Base-by-base conservation (phyloP, 495 filamentous ascomycete species). In the Podospora didyma region DNA sequence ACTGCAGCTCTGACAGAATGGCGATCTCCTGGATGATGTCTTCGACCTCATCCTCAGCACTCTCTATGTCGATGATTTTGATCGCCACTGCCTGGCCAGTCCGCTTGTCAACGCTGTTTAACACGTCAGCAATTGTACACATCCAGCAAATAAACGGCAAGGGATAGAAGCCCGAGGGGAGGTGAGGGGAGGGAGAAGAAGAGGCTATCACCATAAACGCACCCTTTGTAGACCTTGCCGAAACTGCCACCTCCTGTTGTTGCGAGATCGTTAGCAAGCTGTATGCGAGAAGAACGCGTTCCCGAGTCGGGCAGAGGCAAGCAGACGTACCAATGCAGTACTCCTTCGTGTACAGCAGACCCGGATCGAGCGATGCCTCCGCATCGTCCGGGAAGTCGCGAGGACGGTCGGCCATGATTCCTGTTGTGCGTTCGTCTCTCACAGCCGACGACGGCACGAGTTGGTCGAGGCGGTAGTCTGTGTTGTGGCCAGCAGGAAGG, bases 1-100 rank as follows among this genome's bases (percentile, higher is more conserved):
- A 96, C 66, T 91, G 87, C 49, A 97, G 85, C 73, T 93, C 94
- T 12, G 93, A 95, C 48, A 99, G 78, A 60, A 99, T 96, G 31
- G 90, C 87, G 61, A 99, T 97, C 70, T 99, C 94, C 64, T 96
- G 90, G 64, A 97, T 96, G 65, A 99, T 97, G 72, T 99, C 94
- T 70, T 96, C 90, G 47, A 99, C 94, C 69, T 99, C 94, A 65
- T 99, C 94, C 72, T 97, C 94, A 65, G 92, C 94, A 69, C 90
- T 94, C 71, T 99, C 94, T 60, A 99, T 92, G 64, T 99, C 94
- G 69, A 99, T 97, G 59, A 96, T 80, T 68, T 97, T 99, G 75
- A 96, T 96, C 20, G 92, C 92, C 12, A 96, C 90, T 12, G 89
- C 83, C 69, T 91, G 85, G 46, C 90, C 91, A 12, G 87, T 92